Conservation (phyloP, 768 basidiomycete genomes). For the Serendipita sp. region DNA sequence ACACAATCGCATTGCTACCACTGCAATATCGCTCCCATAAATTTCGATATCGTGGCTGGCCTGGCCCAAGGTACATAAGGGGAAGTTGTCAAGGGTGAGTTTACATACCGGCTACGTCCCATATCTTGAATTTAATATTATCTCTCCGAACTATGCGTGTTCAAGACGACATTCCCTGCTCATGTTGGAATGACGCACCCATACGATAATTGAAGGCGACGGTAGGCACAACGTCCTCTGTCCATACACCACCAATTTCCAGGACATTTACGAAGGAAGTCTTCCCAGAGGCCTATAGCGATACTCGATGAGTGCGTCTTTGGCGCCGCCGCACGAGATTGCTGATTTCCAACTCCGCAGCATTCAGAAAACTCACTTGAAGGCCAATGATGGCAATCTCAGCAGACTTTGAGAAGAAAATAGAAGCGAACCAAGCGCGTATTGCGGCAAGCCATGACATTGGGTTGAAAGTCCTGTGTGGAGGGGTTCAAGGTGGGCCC, state of each 20-base stretch:
- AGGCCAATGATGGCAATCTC: slow-evolving; percentile 86
- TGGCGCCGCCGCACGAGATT: background rate
- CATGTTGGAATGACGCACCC: background rate
- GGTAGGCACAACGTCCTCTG: slow-evolving; percentile 91
- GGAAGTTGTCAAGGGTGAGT: background rate
- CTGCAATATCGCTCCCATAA: slow-evolving; percentile 94
- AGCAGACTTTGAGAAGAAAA: slow-evolving; percentile 77
- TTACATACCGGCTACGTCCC: slow-evolving; percentile 77
- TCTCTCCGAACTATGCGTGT: slow-evolving; percentile 46
- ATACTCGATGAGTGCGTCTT: slow-evolving; percentile 2
- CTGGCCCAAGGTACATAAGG: slow-evolving; percentile 21
- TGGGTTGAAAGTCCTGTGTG: background rate
- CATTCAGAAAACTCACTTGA: slow-evolving; percentile 36
- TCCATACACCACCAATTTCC: slow-evolving; percentile 55
- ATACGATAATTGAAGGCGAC: slow-evolving; percentile 49
- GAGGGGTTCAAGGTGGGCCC: background rate
- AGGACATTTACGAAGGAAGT: slow-evolving; percentile 89
- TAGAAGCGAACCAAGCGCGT: slow-evolving; percentile 33
- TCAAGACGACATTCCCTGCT: background rate
- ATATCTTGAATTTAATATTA: slow-evolving; percentile 81
- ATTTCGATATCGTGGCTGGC: slow-evolving; percentile 83
- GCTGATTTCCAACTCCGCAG: background rate
- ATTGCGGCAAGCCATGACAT: background rate
- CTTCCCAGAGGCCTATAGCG: slow-evolving; percentile 70
- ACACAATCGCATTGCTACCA: slow-evolving; percentile 88